Evolutionary conservation across 2,329 filamentous ascomycete species (phyloP).

Genomic region (Pyrenochaeta sp.): DNA sequence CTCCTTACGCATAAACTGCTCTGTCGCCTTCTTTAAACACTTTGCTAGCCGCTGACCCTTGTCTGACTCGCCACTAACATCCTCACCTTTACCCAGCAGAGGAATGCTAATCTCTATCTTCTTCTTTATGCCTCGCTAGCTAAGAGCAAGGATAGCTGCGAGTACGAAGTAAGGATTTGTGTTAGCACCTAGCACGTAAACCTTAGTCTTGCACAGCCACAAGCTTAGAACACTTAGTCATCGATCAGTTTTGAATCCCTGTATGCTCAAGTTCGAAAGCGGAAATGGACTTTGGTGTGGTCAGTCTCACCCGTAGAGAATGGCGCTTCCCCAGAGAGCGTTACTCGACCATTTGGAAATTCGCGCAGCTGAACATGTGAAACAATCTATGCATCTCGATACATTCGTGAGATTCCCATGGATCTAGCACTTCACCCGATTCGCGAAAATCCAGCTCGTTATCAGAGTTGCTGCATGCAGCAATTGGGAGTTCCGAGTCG

Average conservation of each 20-base stretch:
- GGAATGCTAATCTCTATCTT: slow-evolving; percentile 83
- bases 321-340: background rate
- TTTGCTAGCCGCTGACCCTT: slow-evolving; percentile 81
- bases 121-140: slow-evolving; percentile 91
- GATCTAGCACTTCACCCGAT: background rate
- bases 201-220: too few species aligned
- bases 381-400: slow-evolving; percentile 1
- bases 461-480: slow-evolving; percentile 4
- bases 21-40: slow-evolving; percentile 83
- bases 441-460: slow-evolving; percentile 1
- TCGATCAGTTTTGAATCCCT: too few species aligned
- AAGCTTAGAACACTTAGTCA: too few species aligned
- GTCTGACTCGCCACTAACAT: slow-evolving; percentile 76
- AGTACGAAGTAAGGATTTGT: slow-evolving; percentile 89
- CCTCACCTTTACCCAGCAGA: slow-evolving; percentile 83
- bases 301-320: too few species aligned
- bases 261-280: too few species aligned
- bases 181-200: slow-evolving; percentile 93
- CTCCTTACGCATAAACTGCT: slow-evolving; percentile 74
- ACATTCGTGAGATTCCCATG: background rate
- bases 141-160: slow-evolving; percentile 83
- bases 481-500: background rate
- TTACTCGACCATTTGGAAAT: background rate
- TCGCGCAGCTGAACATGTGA: slow-evolving; percentile 1
- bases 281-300: too few species aligned